Percentiles rank a stretch among this genome's conserved stretches.
phyloP scores from a whole-genome alignment of 1,284 basidiomycete genomes.

The Rhodofomes roseus region DNA sequence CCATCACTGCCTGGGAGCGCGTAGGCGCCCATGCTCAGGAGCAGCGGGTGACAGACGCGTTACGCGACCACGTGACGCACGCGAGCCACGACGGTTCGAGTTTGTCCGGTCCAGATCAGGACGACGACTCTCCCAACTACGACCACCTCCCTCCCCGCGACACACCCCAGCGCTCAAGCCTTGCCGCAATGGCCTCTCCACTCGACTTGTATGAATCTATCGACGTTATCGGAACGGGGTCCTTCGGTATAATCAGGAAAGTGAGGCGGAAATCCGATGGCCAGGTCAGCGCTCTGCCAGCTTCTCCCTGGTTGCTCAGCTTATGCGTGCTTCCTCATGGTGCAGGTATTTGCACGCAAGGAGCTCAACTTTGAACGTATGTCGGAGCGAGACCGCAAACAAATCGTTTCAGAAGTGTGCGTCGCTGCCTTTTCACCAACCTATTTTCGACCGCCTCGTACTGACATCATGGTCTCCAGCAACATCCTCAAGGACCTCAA shows the following conservation, averaged over 20 bases:
- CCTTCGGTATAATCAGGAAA: slow-evolving; percentile 95
- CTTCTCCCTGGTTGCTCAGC: neutral
- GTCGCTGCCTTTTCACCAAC: slow-evolving; percentile 23
- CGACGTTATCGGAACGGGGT: slow-evolving; percentile 94
- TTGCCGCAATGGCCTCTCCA: slow-evolving; percentile 35
- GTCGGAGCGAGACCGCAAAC: slow-evolving; percentile 89
- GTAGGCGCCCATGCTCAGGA: no score
- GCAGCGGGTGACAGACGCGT: no score
- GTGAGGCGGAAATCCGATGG: slow-evolving; percentile 85
- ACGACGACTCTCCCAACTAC: neutral
- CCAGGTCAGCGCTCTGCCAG: slow-evolving; percentile 48
- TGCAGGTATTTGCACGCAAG: slow-evolving; percentile 84
- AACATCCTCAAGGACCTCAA: slow-evolving; percentile 95
- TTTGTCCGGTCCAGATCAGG: slow-evolving; percentile 2
- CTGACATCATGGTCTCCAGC: slow-evolving; percentile 35
- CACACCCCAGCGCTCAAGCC: neutral
- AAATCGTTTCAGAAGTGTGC: slow-evolving; percentile 97
- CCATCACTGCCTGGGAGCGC: no score
- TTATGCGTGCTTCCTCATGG: neutral
- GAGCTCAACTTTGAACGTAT: slow-evolving; percentile 95
- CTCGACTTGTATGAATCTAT: slow-evolving; percentile 83
- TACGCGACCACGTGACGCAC: slow-evolving; percentile 5
- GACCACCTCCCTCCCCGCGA: neutral
- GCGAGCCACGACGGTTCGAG: slow-evolving; percentile 5
- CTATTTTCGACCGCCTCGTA: no score